A percentile compares a stretch with the other conserved stretches of the same genome.
Conservation (phyloP, 2,329 filamentous ascomycete species). For the Neofusicoccum umdonicola region DNA sequence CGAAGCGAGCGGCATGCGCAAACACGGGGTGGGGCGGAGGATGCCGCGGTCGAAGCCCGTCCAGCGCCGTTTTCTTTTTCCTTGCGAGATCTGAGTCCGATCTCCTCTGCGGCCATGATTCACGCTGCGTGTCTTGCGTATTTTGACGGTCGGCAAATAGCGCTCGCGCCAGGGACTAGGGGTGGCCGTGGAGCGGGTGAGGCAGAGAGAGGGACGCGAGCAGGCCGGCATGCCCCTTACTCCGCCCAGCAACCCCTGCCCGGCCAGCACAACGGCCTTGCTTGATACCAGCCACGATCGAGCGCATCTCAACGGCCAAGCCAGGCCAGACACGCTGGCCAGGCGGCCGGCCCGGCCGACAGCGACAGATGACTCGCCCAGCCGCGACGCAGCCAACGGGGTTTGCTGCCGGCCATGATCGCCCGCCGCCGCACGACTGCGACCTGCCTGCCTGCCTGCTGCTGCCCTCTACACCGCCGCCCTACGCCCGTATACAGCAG, state of each 20-base stretch:
- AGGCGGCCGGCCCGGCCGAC: neutral
- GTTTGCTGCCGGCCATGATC: neutral
- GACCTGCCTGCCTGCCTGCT: neutral
- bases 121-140: neutral
- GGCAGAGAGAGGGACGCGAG: neutral
- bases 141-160: constrained; percentile 4
- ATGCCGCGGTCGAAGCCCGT: neutral
- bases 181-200: neutral
- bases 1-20: neutral
- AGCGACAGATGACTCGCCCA: neutral
- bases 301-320: neutral
- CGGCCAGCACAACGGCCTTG: neutral
- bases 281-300: neutral
- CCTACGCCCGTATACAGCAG: no score
- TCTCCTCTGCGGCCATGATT: neutral
- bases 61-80: neutral
- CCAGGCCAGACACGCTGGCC: neutral
- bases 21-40: neutral
- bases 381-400: neutral
- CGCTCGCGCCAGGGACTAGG: neutral
- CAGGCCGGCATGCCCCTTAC: constrained; percentile 6
- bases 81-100: neutral
- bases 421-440: neutral
- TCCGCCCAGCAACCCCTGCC: neutral
- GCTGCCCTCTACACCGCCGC: no score